Base-by-base conservation (phyloP, 176 grass and related monocot species). In the Oryza longistaminata region DNA sequence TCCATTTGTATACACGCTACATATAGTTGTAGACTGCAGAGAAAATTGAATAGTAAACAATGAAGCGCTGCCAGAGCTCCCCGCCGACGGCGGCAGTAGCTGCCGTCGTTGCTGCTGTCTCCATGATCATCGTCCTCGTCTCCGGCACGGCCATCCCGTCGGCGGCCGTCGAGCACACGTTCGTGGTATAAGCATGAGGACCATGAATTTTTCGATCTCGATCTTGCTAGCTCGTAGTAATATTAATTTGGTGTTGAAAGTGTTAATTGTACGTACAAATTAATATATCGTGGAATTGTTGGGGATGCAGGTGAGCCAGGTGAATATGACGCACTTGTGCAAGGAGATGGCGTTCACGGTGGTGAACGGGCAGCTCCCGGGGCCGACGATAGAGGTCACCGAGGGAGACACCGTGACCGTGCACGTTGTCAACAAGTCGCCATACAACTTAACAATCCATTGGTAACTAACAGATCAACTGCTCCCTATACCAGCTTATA, bases 291-390 rank as follows among this genome's bases (percentile, higher is more conserved):
- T 68, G 31, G 66, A 35, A 16, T 33, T 68, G 21, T 44, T 39
- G 6, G 6, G 34, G 34, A 35, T 31, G 17, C 14, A 86, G 85
- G 85, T 81, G 22, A 64, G 68, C 6, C 40, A 86, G 40, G 7
- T 74, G 53, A 64, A 34, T 0, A 73, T 86, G 68, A 62, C 29
- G 15, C 84, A 74, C 68, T 12, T 80, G 27, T 86, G 76, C 76
- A 86, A 79, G 26, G 29, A 65, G 19, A 80, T 31, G 9, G 19
- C 48, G 2, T 55, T 86, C 5, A 66, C 53, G 1, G 42, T 80
- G 58, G 77, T 80, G 53, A 86, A 86, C 29, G 69, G 85, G 9
- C 85, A 86, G 6, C 11, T 86, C 27, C 85, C 85, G 0, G 85
- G 85, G 12, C 85, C 85, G 0, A 10, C 14, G 43, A 74, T 86